A percentile compares a stretch with the other conserved stretches of the same genome.
Conservation (phyloP, 1,284 basidiomycete genomes). For the Irpex sp. region DNA sequence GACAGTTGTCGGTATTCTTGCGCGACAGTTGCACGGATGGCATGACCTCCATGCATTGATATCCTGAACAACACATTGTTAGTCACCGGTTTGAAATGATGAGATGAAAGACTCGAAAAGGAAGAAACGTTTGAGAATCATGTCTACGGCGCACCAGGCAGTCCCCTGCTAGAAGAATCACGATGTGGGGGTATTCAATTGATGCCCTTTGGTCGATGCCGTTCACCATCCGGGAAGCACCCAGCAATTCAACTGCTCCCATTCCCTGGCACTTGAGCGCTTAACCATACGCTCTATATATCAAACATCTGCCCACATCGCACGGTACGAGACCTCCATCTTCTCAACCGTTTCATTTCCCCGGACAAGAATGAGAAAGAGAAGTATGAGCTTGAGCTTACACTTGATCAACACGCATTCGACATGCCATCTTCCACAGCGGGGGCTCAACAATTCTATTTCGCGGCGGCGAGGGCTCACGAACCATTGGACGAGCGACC, state of each 20-base stretch:
- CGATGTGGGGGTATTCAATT: not conserved
- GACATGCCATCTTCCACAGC: slow-evolving; percentile 13
- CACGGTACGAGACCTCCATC: not conserved
- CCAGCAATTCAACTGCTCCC: not conserved
- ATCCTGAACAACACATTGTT: slow-evolving; percentile 4
- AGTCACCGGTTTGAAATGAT: not conserved
- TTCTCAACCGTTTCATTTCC: not conserved
- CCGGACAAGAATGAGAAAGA: not conserved
- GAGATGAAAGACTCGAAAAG: not conserved
- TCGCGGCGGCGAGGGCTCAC: not conserved
- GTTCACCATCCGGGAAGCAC: not conserved
- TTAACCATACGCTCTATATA: not conserved
- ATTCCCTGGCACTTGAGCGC: not conserved
- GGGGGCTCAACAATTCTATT: slow-evolving; percentile 6
- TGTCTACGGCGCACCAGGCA: not conserved
- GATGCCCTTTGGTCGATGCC: not conserved
- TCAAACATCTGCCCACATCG: not conserved
- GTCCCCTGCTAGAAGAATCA: not conserved
- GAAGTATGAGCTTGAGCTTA: slow-evolving; percentile 7
- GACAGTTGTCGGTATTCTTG: not conserved
- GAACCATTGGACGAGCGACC: not conserved
- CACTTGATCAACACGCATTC: slow-evolving; percentile 12
- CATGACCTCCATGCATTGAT: slow-evolving; percentile 1
- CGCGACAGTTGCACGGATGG: slow-evolving; percentile 8
- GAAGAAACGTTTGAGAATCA: not conserved